Base-by-base conservation (phyloP, 192 early-diverging fungal species). In the Linnemannia schmuckeri region DNA sequence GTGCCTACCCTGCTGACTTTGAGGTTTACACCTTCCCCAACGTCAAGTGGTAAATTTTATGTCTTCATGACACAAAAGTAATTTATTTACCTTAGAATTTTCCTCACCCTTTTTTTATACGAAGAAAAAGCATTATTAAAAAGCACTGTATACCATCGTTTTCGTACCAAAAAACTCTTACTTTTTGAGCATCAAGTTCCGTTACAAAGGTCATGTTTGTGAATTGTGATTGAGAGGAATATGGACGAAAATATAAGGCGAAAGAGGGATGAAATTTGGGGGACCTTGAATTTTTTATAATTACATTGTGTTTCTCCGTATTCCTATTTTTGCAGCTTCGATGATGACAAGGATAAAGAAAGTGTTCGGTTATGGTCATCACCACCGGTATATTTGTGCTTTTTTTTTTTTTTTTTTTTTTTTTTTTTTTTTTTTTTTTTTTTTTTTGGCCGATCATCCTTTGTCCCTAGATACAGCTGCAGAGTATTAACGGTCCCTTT, bases 281-380 rank as follows among this genome's bases (percentile, higher is more conserved):
- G n/a, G n/a, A n/a, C 41, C 41, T 6, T 42, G 41, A 42, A 42
- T 42, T 42, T 42, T n/a, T n/a, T n/a, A n/a, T n/a, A n/a, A n/a
- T n/a, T n/a, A n/a, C n/a, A n/a, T 42, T 42, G 41, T 57, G 55
- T n/a, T 66, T 33, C 61, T 66, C 33, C 27, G 4, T 30, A 66
- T 10, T 12, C 13, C 13, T 12, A 33, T 33, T 66, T 33, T 33
- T 4, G 9, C 61, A 66, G 61, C 30, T 35, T 66, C 61, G 30
- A 17, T 66, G 61, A 66, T 66, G 61, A 66, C 61, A 66, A 66
- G 61, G 30, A 33, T 66, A 30, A 66, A 66, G 33, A 66, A 66
- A 30, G 13, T 66, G 61, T 66, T 66, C 33, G 27, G 61, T 66
- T 66, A 98, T 97, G 96, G 96, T 98, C 33, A 91, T 99, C 38